These are phyloP conservation scores for Gremmenia infestans DNA, from an alignment of 2,329 filamentous ascomycete species.

Conservation along the genomic window DNA sequence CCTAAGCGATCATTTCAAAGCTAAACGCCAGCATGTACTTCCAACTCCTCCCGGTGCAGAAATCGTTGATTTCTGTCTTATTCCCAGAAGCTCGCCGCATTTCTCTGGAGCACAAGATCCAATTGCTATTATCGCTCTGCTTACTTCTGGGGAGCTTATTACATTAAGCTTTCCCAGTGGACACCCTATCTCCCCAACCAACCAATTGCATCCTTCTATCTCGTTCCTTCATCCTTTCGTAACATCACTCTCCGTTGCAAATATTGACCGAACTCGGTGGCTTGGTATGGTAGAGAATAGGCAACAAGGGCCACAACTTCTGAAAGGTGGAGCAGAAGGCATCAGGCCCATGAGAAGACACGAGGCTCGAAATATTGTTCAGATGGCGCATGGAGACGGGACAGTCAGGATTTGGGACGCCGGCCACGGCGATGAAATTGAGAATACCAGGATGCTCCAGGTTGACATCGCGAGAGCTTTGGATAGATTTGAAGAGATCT, in stretches of 20 bases:
- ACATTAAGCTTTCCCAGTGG: slow-evolving; percentile 91
- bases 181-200: slow-evolving; percentile 84
- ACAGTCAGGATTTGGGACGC: slow-evolving; percentile 91
- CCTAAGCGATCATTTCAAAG: slow-evolving; percentile 71
- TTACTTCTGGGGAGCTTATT: slow-evolving; percentile 82
- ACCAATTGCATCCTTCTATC: slow-evolving; percentile 83
- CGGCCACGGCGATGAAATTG: slow-evolving; percentile 87
- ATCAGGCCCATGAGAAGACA: slow-evolving; percentile 67
- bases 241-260: slow-evolving; percentile 64
- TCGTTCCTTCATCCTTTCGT: slow-evolving; percentile 89
- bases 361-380: slow-evolving; percentile 77
- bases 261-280: slow-evolving; percentile 76
- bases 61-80: slow-evolving; percentile 73
- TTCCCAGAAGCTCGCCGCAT: slow-evolving; percentile 78
- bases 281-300: slow-evolving; percentile 84
- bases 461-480: slow-evolving; percentile 81
- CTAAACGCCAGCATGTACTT: slow-evolving; percentile 67
- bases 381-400: slow-evolving; percentile 85
- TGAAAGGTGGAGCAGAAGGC: slow-evolving; percentile 74
- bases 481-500: slow-evolving; percentile 70
- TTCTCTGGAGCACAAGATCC: slow-evolving; percentile 88
- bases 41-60: slow-evolving; percentile 73
- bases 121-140: slow-evolving; percentile 71
- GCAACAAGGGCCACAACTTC: slow-evolving; percentile 68
- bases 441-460: slow-evolving; percentile 77